These are phyloP conservation scores for Citrus australasica DNA, from an alignment of 345 rosid genomes.

Conservation along the genomic window DNA sequence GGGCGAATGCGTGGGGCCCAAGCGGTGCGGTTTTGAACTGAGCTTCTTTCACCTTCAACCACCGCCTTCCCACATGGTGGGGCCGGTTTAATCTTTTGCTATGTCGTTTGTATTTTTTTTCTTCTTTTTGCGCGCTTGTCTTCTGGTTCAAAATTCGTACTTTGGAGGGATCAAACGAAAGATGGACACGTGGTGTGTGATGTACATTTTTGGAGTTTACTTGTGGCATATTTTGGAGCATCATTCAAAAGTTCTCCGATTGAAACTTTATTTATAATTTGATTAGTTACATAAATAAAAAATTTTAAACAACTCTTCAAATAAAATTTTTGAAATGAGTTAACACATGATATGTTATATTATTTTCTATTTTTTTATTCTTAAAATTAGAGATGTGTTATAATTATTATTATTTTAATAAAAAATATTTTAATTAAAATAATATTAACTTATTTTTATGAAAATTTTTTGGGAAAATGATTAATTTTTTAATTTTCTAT, in stretches of 20 bases:
- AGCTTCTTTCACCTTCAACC: neutral
- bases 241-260: too few species aligned
- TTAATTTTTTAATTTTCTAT: too few species aligned
- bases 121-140: neutral
- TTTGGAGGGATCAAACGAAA: slow-evolving; percentile 12
- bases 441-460: too few species aligned
- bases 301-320: too few species aligned
- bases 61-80: slow-evolving; percentile 7
- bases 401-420: too few species aligned
- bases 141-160: slow-evolving; percentile 22
- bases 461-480: accelerated
- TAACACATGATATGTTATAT: too few species aligned
- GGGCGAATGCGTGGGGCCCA: neutral
- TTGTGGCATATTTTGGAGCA: neutral
- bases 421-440: too few species aligned
- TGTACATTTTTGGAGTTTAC: neutral
- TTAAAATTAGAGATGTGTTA: too few species aligned
- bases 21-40: neutral
- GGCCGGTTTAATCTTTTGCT: slow-evolving; percentile 1
- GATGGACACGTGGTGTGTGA: slow-evolving; percentile 8
- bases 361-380: too few species aligned
- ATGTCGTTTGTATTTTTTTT: neutral
- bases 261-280: too few species aligned
- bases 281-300: too few species aligned
- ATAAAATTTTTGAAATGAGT: too few species aligned